Evolutionary conservation across 2,329 filamentous ascomycete genomes (phyloP).

Genomic region (Cercospora sojina): DNA sequence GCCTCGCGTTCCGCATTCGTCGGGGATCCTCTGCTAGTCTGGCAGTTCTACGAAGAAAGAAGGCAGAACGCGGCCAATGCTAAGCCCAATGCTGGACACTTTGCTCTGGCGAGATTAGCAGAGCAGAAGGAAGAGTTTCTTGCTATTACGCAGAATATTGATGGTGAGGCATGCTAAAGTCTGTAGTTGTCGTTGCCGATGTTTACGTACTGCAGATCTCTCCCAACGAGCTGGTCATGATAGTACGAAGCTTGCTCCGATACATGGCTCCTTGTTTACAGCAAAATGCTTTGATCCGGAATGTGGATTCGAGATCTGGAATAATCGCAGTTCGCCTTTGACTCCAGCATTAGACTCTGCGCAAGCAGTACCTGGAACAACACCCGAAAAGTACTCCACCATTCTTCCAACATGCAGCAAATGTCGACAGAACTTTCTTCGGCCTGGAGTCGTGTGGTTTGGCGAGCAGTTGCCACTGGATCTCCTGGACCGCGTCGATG

Average conservation of each 20-base stretch:
- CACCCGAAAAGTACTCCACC: not conserved
- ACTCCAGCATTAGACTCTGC: not conserved
- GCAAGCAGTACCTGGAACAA: not conserved
- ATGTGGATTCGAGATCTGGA: slow-evolving; percentile 1
- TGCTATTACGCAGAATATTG: slow-evolving; percentile 15
- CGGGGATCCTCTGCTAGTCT: not conserved
- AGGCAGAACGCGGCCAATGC: not conserved
- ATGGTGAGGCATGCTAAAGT: not conserved
- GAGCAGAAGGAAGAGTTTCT: not conserved
- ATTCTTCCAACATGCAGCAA: not conserved
- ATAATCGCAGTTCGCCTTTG: not conserved
- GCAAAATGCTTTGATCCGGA: slow-evolving; percentile 1
- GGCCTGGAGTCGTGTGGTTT: not conserved
- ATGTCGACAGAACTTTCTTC: not conserved
- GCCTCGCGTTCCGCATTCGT: not conserved
- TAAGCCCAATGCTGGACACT: not conserved
- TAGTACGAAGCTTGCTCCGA: not conserved
- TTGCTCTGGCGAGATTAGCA: not conserved
- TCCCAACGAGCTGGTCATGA: slow-evolving; percentile 5
- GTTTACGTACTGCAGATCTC: not conserved
- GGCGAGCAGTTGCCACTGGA: not conserved
- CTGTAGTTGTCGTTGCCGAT: not conserved
- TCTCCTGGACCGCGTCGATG: not conserved
- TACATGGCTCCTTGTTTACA: slow-evolving; percentile 4
- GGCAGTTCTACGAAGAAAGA: not conserved